A percentile compares a stretch with the other conserved stretches of the same genome.
Evolutionary conservation across 495 filamentous ascomycete genomes (phyloP).

Genomic region (Xylaria venustula): DNA sequence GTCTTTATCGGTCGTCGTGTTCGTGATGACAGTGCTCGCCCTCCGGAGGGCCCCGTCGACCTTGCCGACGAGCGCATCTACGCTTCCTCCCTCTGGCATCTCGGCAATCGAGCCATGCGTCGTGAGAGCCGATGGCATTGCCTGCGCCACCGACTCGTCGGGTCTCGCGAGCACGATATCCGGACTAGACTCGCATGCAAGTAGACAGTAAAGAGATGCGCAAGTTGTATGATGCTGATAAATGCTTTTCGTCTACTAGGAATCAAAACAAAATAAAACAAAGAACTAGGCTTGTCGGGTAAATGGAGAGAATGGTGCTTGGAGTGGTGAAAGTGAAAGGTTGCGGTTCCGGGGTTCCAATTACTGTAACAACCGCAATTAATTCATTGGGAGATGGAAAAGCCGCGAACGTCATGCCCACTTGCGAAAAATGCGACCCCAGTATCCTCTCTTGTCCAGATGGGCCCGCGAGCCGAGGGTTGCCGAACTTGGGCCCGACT

Average conservation of each 20-base stretch:
- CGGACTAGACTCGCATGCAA: conserved; percentile 2
- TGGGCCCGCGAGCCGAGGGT: conserved; percentile 33
- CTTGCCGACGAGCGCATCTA: conserved; percentile 23
- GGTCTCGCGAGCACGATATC: not conserved
- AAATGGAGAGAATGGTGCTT: not conserved
- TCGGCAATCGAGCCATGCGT: conserved; percentile 49
- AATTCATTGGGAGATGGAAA: conserved; percentile 18
- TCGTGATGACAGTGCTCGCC: conserved; percentile 20
- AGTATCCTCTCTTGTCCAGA: conserved; percentile 5
- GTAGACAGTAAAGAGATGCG: not conserved
- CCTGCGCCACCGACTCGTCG: conserved; percentile 31
- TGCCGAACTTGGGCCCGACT: conserved; percentile 28
- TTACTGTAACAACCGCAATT: conserved; percentile 4
- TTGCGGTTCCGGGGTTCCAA: conserved; percentile 3
- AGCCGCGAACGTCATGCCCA: conserved; percentile 30
- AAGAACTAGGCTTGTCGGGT: conserved; percentile 4
- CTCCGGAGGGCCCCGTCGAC: conserved; percentile 24
- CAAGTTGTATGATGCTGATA: not conserved
- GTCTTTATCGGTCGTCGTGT: conserved; percentile 16
- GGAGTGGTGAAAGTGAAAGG: not conserved
- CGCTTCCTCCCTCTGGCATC: conserved; percentile 34
- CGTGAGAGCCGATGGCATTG: conserved; percentile 50
- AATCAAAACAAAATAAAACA: too few relatives aligned
- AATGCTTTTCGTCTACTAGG: not conserved
- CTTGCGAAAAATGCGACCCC: conserved; percentile 7